phyloP scores from a whole-genome alignment of 495 filamentous ascomycete species.

The Xylaria longipes region DNA sequence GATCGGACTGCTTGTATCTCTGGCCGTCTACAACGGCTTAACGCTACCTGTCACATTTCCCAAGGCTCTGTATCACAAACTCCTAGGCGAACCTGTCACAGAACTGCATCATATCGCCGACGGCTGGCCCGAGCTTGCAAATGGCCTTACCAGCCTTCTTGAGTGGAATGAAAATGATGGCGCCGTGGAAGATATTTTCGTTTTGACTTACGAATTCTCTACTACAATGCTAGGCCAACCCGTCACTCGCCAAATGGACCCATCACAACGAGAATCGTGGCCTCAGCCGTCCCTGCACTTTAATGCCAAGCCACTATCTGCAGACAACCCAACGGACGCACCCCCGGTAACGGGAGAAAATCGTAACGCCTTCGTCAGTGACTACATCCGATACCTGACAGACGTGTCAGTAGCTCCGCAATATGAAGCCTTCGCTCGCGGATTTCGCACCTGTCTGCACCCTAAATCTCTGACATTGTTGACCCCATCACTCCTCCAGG shows the following conservation, averaged over 20 bases:
- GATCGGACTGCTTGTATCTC: slow-evolving; percentile 80
- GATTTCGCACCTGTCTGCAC: slow-evolving; percentile 81
- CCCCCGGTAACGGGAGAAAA: slow-evolving; percentile 76
- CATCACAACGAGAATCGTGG: slow-evolving; percentile 42
- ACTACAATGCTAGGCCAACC: slow-evolving; percentile 69
- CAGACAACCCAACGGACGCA: slow-evolving; percentile 55
- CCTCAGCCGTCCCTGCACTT: slow-evolving; percentile 45
- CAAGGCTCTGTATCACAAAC: slow-evolving; percentile 78
- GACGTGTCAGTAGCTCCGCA: slow-evolving; percentile 78
- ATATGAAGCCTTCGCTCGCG: slow-evolving; percentile 77
- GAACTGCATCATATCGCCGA: slow-evolving; percentile 78
- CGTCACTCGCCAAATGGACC: slow-evolving; percentile 56
- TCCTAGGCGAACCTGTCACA: slow-evolving; percentile 70
- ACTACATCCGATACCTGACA: slow-evolving; percentile 88
- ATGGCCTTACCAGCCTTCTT: slow-evolving; percentile 71
- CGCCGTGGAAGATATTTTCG: slow-evolving; percentile 79
- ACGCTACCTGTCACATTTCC: slow-evolving; percentile 91
- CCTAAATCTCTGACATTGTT: slow-evolving; percentile 73
- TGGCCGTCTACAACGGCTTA: slow-evolving; percentile 94
- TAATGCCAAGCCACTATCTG: slow-evolving; percentile 35
- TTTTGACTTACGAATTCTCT: slow-evolving; percentile 83
- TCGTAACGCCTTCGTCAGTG: slow-evolving; percentile 77
- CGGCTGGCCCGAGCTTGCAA: slow-evolving; percentile 83
- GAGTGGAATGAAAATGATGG: slow-evolving; percentile 77
- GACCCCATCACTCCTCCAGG: slow-evolving; percentile 71